phyloP scores from a whole-genome alignment of 208 protist genomes.

The Crithidia acanthocephali region DNA sequence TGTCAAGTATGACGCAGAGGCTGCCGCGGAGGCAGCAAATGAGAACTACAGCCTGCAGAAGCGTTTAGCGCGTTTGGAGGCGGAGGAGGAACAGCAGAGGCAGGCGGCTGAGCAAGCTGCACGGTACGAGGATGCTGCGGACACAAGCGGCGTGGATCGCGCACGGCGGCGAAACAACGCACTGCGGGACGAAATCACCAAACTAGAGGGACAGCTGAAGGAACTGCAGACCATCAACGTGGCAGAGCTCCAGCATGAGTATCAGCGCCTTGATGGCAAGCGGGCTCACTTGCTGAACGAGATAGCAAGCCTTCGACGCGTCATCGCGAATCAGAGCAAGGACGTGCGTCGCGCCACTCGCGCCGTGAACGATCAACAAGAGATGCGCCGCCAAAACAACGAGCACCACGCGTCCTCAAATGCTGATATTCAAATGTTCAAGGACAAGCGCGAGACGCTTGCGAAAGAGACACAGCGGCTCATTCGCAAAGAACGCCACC shows the following conservation, averaged over 20 bases:
- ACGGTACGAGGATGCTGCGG: slow-evolving; percentile 28
- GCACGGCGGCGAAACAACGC: slow-evolving; percentile 54
- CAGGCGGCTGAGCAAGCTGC: slow-evolving; percentile 22
- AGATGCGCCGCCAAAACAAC: slow-evolving; percentile 66
- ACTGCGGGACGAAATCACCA: slow-evolving; percentile 59
- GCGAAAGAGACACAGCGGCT: slow-evolving; percentile 38
- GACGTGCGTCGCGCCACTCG: slow-evolving; percentile 70
- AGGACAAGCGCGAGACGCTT: slow-evolving; percentile 58
- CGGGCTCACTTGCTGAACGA: slow-evolving; percentile 78
- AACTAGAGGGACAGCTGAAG: slow-evolving; percentile 58
- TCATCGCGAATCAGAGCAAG: slow-evolving; percentile 77
- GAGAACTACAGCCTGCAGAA: slow-evolving; percentile 65
- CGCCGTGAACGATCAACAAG: slow-evolving; percentile 48
- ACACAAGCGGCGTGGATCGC: slow-evolving; percentile 46
- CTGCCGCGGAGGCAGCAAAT: slow-evolving; percentile 45
- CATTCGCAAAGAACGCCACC: slow-evolving; percentile 33
- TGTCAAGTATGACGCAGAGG: slow-evolving; percentile 23
- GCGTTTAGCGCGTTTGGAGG: slow-evolving; percentile 51
- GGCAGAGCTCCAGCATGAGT: slow-evolving; percentile 75
- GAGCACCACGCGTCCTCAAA: slow-evolving; percentile 59
- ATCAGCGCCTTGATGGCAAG: slow-evolving; percentile 58
- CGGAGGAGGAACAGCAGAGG: slow-evolving; percentile 44
- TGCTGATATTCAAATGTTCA: slow-evolving; percentile 76
- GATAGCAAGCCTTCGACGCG: slow-evolving; percentile 71
- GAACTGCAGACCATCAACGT: slow-evolving; percentile 64